Base-by-base conservation (phyloP, 139 green algal genomes). In the Pseudopediastrum boryanum region DNA sequence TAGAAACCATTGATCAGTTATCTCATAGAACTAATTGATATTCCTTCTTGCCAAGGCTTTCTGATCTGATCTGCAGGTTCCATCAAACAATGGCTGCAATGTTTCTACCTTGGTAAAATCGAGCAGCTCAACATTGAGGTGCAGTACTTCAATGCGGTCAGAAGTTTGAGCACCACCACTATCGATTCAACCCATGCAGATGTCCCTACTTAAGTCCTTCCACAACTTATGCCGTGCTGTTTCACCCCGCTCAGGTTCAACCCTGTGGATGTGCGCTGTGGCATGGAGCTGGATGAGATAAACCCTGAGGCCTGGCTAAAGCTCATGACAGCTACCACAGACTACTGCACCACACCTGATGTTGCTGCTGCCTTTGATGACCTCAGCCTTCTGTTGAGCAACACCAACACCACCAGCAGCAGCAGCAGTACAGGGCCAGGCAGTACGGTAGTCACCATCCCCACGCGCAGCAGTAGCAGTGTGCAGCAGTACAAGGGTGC, bases 231-330 rank as follows among this genome's bases (percentile, higher is more conserved):
- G n/a, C n/a, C n/a, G n/a, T n/a, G n/a, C n/a, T n/a, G n/a, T n/a
- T n/a, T n/a, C n/a, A n/a, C n/a, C n/a, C n/a, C n/a, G n/a, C n/a
- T n/a, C 80, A 89, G 91, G 38, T 94, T 96, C 83, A 87, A 87
- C 76, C 85, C 92, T 2, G 44, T 83, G 33, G 92, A 97, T 56
- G 64, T 80, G 33, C 83, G 93, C 23, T 96, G 89, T 78, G 71
- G 62, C 27, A 95, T 98, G 82, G 88, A 92, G 64, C 87, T 98
- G 61, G 94, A 98, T 69, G 85, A 93, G 64, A 88, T 94, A 2
- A 82, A 93, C 63, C 90, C 93, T 4, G 81, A 76, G n/a, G 65
- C 83, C 67, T 95, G 89, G 89, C 13, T 2, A 19, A 69, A 42
- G 41, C 81, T 95, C 27, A 85, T 92, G 81, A 82, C 82, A 3